Evolutionary conservation across 2,329 filamentous ascomycete genomes (phyloP), one percentile per base, ranked within the genome.

Genomic region (Sporothrix variecibatus): DNA sequence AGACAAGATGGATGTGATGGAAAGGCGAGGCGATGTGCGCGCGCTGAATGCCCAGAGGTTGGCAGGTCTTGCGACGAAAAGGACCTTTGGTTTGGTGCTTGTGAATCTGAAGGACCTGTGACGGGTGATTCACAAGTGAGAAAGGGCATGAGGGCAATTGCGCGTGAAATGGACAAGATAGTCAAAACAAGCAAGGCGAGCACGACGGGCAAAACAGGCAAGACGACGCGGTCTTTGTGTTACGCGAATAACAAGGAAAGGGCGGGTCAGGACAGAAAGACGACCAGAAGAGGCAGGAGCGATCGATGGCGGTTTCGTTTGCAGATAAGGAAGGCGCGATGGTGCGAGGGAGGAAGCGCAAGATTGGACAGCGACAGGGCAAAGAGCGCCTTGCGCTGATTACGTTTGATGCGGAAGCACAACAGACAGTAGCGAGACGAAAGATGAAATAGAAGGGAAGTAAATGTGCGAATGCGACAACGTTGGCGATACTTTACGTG

Each of bases 241-340:
- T 68, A 51, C 26, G n/a, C 65, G n/a, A 43, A 20, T 15, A 68
- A 20, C 43, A 56, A 56, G 46, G 49, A 56, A 69, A 34, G 8
- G 56, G 67, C 11, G 49, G 31, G 49, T 40, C 31, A 6, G 6
- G 28, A 23, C 1, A 67, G 26, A 20, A 56, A 49, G 49, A 5
- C 3, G 26, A 20, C 67, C 49, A 53, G 31, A 20, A 34, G n/a
- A 38, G 67, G 67, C 46, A 70, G 31, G 46, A 40, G 31, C 67
- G 67, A 40, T 51, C 67, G 67, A 56, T 40, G 49, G 46, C 20
- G 20, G n/a, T 4, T 69, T 56, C 49, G 67, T 38, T 70, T 68
- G 67, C 67, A 31, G 56, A 31, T 20, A 26, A 40, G 67, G 67
- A 70, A 70, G 67, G 67, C 46, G 49, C 49, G 65, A 67, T 68